A percentile compares a stretch with the other conserved stretches of the same genome.
Conservation (phyloP, 2,329 filamentous ascomycete genomes). For the Aureobasidium namibiae region DNA sequence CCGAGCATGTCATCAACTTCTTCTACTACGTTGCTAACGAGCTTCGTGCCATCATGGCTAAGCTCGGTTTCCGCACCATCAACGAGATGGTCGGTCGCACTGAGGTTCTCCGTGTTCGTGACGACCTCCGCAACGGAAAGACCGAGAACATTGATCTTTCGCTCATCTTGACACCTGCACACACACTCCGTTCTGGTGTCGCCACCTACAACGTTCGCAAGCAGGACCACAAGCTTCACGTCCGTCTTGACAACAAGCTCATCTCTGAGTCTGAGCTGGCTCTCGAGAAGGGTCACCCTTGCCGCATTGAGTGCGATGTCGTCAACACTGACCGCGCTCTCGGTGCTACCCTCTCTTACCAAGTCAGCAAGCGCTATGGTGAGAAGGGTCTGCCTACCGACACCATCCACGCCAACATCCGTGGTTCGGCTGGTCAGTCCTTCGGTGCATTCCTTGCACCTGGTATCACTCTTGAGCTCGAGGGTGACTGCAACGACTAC, state of each 20-base stretch:
- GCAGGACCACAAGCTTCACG: conserved; percentile 90
- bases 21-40: conserved; percentile 98
- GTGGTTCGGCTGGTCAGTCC: conserved; percentile 91
- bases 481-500: conserved; percentile 94
- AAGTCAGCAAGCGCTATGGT: conserved; percentile 86
- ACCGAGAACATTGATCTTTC: conserved; percentile 89
- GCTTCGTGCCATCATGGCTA: conserved; percentile 92
- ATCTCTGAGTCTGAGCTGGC: conserved; percentile 93
- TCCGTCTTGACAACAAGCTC: conserved; percentile 91
- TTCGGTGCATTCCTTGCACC: conserved; percentile 92
- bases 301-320: conserved; percentile 88
- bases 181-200: conserved; percentile 87
- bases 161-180: conserved; percentile 87
- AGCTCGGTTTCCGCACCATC: conserved; percentile 85
- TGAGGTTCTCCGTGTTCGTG: conserved; percentile 75
- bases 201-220: conserved; percentile 97
- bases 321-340: conserved; percentile 94
- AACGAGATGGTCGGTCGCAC: conserved; percentile 97
- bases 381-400: conserved; percentile 83
- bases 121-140: conserved; percentile 81
- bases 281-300: conserved; percentile 86
- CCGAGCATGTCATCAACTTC: conserved; percentile 97
- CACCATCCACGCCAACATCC: conserved; percentile 92
- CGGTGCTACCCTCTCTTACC: conserved; percentile 90
- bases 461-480: conserved; percentile 87